Evolutionary conservation across 2,329 filamentous ascomycete genomes (phyloP).

Genomic region (Blastomyces parvus): DNA sequence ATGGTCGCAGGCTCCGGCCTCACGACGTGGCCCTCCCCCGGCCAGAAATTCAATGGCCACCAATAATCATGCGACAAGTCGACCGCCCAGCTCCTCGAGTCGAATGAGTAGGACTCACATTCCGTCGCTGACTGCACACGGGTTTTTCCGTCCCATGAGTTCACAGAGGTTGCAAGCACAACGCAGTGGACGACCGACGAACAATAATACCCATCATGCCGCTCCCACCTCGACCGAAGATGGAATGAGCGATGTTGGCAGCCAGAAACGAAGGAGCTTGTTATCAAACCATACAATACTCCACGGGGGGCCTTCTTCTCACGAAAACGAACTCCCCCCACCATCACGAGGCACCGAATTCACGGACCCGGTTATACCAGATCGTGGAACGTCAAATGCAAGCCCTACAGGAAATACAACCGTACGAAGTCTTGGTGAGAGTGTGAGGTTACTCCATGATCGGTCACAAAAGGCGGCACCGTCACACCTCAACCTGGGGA

Average conservation of each 20-base stretch:
- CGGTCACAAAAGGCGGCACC: constrained; percentile 33
- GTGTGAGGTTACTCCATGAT: constrained; percentile 64
- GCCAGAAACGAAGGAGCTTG: constrained; percentile 50
- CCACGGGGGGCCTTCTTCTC: constrained; percentile 30
- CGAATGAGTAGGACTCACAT: constrained; percentile 76
- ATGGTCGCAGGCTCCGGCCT: constrained; percentile 48
- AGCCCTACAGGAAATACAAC: constrained; percentile 56
- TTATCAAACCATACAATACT: constrained; percentile 44
- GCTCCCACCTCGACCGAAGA: constrained; percentile 31
- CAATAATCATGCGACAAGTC: constrained; percentile 32
- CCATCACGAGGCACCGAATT: constrained; percentile 74
- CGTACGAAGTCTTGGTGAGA: constrained; percentile 61
- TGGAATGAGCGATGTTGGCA: constrained; percentile 37
- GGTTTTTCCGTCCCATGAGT: constrained; percentile 95
- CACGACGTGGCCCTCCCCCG: constrained; percentile 45
- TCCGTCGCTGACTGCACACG: constrained; percentile 75
- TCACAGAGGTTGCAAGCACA: constrained; percentile 90
- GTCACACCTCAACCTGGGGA: constrained; percentile 50
- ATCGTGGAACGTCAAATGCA: constrained; percentile 62
- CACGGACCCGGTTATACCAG: constrained; percentile 62
- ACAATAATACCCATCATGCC: constrained; percentile 19
- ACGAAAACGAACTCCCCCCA: constrained; percentile 44
- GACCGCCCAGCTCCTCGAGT: constrained; percentile 50
- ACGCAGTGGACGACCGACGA: constrained; percentile 50
- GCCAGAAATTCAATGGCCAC: constrained; percentile 30